Evolutionary conservation across 1,284 basidiomycete genomes (phyloP).

Genomic region (Microbotryum silenes-acaulis): DNA sequence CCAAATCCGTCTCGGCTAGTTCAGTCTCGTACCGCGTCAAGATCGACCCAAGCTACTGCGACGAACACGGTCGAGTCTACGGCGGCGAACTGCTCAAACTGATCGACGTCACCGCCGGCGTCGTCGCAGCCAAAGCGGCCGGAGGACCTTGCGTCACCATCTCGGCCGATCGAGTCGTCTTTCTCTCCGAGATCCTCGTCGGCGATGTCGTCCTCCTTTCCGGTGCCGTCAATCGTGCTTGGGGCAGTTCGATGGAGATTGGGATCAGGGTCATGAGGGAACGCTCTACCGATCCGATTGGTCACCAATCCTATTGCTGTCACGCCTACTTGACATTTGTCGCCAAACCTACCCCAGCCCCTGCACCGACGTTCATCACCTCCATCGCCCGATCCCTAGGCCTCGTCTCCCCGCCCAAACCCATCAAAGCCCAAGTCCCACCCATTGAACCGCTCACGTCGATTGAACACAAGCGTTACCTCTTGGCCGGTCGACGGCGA

Average conservation of each 20-base stretch:
- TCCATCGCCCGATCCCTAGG: slow-evolving; percentile 17
- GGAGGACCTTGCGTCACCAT: slow-evolving; percentile 41
- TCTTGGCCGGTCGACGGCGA: slow-evolving; percentile 41
- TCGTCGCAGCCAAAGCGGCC: slow-evolving; percentile 41
- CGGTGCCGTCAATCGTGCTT: slow-evolving; percentile 41
- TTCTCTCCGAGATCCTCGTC: slow-evolving; percentile 28
- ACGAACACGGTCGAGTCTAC: slow-evolving; percentile 36
- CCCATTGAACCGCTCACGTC: slow-evolving; percentile 37
- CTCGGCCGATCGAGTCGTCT: slow-evolving; percentile 38
- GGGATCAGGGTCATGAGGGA: slow-evolving; percentile 41
- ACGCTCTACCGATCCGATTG: slow-evolving; percentile 21
- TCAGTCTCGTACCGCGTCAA: slow-evolving; percentile 23
- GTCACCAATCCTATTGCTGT: slow-evolving; percentile 38
- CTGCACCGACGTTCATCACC: slow-evolving; percentile 1
- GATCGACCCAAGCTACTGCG: slow-evolving; percentile 18
- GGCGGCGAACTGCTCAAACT: slow-evolving; percentile 43
- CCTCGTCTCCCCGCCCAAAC: slow-evolving; percentile 28
- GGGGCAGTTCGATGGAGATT: slow-evolving; percentile 41
- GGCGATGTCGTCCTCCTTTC: slow-evolving; percentile 39
- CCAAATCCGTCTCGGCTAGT: slow-evolving; percentile 2
- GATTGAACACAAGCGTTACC: slow-evolving; percentile 41
- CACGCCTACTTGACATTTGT: slow-evolving; percentile 44
- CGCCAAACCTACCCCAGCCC: slow-evolving; percentile 29
- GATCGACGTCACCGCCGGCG: slow-evolving; percentile 43
- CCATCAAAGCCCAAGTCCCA: slow-evolving; percentile 28